These are phyloP conservation scores for Cymbopogon flexuosus DNA, from an alignment of 202 grass and related monocot genomes.

Conservation along the genomic window DNA sequence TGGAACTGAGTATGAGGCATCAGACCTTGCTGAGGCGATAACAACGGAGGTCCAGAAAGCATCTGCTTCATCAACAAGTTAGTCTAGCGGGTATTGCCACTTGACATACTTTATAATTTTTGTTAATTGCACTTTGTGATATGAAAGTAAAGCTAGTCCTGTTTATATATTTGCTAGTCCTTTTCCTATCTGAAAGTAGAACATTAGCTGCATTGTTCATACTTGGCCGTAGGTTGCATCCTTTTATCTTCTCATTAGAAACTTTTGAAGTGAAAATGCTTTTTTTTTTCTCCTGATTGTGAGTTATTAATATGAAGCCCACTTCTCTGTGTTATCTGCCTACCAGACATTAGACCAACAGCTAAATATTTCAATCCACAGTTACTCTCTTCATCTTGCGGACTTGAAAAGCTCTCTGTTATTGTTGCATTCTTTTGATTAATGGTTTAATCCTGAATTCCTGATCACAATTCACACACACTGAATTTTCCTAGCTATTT, in stretches of 20 bases:
- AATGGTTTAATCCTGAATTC: not conserved
- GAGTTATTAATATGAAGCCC: conserved; percentile 14
- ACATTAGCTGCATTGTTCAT: not conserved
- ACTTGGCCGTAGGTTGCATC: not conserved
- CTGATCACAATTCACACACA: not conserved
- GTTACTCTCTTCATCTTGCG: not conserved
- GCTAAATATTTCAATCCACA: not conserved
- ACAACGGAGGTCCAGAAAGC: conserved; percentile 53
- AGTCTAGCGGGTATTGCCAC: conserved; percentile 31
- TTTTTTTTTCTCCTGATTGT: not conserved
- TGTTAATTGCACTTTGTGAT: conserved; percentile 5
- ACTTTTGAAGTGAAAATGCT: not conserved
- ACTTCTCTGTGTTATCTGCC: not conserved
- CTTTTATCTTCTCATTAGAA: conserved; percentile 5
- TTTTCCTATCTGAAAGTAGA: conserved; percentile 8
- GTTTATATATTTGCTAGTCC: not conserved
- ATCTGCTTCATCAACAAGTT: conserved; percentile 40
- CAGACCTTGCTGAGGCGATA: conserved; percentile 70
- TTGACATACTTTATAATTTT: conserved; percentile 18
- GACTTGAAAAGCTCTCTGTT: not conserved
- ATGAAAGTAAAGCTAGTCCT: not conserved
- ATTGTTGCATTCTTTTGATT: not conserved
- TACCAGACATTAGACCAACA: not conserved
- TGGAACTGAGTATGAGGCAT: conserved; percentile 68
- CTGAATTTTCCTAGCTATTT: not conserved